Percentiles rank a stretch among this genome's conserved stretches.
Evolutionary conservation across 441 rosid species (phyloP).

Genomic region (Gossypium lobatum): DNA sequence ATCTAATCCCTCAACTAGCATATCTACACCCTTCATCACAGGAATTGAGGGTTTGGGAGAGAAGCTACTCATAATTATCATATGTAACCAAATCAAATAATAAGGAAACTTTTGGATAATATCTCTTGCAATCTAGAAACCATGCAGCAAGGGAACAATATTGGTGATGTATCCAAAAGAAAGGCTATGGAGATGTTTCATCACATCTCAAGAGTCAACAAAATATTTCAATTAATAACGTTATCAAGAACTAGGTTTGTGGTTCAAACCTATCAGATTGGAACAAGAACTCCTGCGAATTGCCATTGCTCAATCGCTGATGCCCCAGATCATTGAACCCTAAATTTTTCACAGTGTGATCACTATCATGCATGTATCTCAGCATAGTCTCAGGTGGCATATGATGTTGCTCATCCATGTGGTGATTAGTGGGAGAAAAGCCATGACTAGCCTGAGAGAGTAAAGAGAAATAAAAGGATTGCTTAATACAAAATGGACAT

Average conservation of each 20-base stretch:
- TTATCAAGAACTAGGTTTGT: neutral
- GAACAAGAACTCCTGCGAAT: slow-evolving; percentile 32
- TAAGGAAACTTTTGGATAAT: neutral
- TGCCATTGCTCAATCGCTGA: slow-evolving; percentile 24
- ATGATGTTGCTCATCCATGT: slow-evolving; percentile 26
- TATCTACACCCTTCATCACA: neutral
- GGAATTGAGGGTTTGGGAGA: neutral
- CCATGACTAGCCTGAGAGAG: slow-evolving; percentile 31
- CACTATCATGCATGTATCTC: slow-evolving; percentile 22
- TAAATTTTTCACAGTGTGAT: slow-evolving; percentile 18
- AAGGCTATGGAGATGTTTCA: neutral
- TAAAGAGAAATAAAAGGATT: neutral
- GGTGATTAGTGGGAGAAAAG: slow-evolving; percentile 23
- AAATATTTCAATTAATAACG: neutral
- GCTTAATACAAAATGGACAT: neutral
- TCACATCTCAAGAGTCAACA: slow-evolving; percentile 7
- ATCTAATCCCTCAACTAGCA: neutral
- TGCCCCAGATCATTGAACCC: slow-evolving; percentile 22
- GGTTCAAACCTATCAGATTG: slow-evolving; percentile 36
- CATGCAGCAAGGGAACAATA: neutral
- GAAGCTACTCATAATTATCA: neutral
- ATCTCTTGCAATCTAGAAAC: neutral
- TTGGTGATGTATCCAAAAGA: neutral
- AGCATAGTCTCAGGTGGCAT: slow-evolving; percentile 26
- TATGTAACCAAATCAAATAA: neutral